These are phyloP conservation scores for Wallacemonas sp. DNA, from an alignment of 208 protist species.

Conservation along the genomic window DNA sequence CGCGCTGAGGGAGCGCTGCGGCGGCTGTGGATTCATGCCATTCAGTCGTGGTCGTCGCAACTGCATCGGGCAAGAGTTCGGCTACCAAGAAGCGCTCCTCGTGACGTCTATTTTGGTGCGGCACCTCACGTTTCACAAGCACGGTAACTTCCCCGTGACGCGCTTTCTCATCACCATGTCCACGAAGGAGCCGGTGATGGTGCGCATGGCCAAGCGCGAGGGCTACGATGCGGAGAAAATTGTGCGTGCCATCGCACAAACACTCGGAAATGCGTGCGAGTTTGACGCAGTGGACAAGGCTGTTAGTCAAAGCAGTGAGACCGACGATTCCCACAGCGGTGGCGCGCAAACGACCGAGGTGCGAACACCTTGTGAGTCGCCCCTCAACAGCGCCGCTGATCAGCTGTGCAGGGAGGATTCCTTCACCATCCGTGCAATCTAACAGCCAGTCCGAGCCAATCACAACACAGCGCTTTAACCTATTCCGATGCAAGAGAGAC, in stretches of 20 bases:
- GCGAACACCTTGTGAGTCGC: neutral
- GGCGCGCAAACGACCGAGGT: slow-evolving; percentile 2
- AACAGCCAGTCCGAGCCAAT: too few relatives aligned
- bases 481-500: too few relatives aligned
- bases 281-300: too few relatives aligned
- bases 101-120: slow-evolving; percentile 34
- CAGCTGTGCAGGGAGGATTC: too few relatives aligned
- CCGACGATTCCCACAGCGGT: too few relatives aligned
- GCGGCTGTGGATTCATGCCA: slow-evolving; percentile 54
- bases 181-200: slow-evolving; percentile 35
- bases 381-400: too few relatives aligned
- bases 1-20: slow-evolving; percentile 37
- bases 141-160: slow-evolving; percentile 42
- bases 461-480: too few relatives aligned
- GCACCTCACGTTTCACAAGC: slow-evolving; percentile 35
- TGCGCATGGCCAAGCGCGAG: slow-evolving; percentile 25
- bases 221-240: slow-evolving; percentile 19
- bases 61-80: slow-evolving; percentile 61
- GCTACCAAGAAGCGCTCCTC: slow-evolving; percentile 45
- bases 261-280: too few relatives aligned
- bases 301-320: too few relatives aligned
- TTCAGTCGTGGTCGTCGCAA: slow-evolving; percentile 50
- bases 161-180: slow-evolving; percentile 49
- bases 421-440: too few relatives aligned
- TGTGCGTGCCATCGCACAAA: slow-evolving; percentile 14